A percentile compares a stretch with the other conserved stretches of the same genome.
phyloP scores from a whole-genome alignment of 495 filamentous ascomycete genomes.

The Aspergillus sparsus region DNA sequence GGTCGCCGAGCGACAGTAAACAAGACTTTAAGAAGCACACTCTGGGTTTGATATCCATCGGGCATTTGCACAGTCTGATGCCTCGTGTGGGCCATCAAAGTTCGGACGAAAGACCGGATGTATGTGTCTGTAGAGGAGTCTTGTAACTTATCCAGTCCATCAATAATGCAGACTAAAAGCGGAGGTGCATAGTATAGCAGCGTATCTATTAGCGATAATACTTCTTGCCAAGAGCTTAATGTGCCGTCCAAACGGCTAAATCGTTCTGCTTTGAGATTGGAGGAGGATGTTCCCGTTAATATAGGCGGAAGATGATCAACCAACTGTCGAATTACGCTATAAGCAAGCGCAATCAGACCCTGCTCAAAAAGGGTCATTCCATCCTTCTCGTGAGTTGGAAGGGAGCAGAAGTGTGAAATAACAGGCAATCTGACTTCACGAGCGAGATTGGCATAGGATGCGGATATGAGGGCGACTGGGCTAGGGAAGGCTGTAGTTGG shows the following conservation, averaged over 20 bases:
- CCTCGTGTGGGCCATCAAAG: conserved; percentile 42
- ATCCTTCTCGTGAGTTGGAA: conserved; percentile 28
- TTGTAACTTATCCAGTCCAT: conserved; percentile 44
- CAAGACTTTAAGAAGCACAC: conserved; percentile 43
- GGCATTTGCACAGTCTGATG: conserved; percentile 26
- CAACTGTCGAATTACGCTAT: conserved; percentile 52
- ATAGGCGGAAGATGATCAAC: conserved; percentile 47
- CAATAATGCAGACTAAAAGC: conserved; percentile 45
- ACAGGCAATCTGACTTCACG: conserved; percentile 40
- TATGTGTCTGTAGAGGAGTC: conserved; percentile 39
- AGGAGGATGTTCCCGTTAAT: conserved; percentile 39
- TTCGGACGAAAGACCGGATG: conserved; percentile 40
- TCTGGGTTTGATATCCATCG: conserved; percentile 27
- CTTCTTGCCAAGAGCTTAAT: conserved; percentile 43
- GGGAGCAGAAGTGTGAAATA: conserved; percentile 47
- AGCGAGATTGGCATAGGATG: conserved; percentile 40
- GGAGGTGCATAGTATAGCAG: conserved; percentile 44
- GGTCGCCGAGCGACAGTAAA: conserved; percentile 44
- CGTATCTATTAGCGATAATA: conserved; percentile 42
- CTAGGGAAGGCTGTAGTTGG: conserved; percentile 30
- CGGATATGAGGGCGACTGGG: conserved; percentile 42
- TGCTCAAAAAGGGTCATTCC: conserved; percentile 36
- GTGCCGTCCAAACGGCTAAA: conserved; percentile 44
- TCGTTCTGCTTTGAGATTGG: conserved; percentile 42
- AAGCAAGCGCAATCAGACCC: conserved; percentile 46